These are phyloP conservation scores for Rubus parviflorus DNA, from an alignment of 306 rosid species.

Conservation along the genomic window DNA sequence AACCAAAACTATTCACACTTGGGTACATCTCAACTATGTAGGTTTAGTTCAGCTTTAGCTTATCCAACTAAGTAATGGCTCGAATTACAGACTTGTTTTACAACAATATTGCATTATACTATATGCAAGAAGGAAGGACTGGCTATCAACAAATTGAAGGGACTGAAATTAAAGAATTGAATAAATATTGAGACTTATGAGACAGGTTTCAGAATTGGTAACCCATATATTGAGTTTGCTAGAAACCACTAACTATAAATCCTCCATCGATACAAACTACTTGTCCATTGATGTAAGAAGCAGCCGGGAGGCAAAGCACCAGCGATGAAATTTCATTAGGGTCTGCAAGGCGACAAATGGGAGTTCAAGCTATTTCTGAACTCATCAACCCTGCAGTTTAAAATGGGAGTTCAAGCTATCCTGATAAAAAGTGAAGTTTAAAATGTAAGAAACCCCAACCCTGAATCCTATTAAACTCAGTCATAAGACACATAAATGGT, in stretches of 20 bases:
- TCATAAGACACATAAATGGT: background rate
- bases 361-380: constrained; percentile 14
- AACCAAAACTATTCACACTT: no score
- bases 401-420: constrained; percentile 23
- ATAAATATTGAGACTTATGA: no score
- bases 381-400: background rate
- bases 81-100: background rate
- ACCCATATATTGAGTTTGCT: background rate
- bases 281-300: constrained; percentile 20
- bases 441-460: background rate
- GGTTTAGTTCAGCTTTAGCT: no score
- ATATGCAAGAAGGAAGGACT: background rate
- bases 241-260: constrained; percentile 23
- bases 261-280: constrained; percentile 45
- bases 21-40: no score
- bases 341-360: constrained; percentile 30
- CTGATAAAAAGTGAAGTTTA: background rate
- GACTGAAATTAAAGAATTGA: background rate
- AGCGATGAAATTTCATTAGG: constrained; percentile 40
- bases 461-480: background rate
- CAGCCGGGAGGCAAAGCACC: constrained; percentile 52
- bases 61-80: no score
- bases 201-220: background rate
- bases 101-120: background rate
- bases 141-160: background rate